phyloP scores from a whole-genome alignment of 2,329 filamentous ascomycete species.

The Bipolaris cookei region DNA sequence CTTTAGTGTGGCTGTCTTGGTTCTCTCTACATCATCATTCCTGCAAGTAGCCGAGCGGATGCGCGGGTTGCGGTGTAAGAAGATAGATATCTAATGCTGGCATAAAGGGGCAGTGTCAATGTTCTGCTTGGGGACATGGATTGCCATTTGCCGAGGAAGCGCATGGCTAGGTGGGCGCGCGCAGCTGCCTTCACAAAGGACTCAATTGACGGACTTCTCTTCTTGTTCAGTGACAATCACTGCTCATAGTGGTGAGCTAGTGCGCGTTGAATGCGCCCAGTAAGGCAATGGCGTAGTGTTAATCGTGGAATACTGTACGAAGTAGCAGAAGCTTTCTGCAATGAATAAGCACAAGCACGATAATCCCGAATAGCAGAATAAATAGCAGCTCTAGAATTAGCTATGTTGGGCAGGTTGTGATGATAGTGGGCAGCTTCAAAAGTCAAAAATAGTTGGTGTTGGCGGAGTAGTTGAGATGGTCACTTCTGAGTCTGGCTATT shows the following conservation, averaged over 20 bases:
- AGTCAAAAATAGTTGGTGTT: not conserved
- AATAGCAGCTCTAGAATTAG: not conserved
- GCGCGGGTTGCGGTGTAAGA: not conserved
- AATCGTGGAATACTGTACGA: not conserved
- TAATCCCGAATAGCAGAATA: not conserved
- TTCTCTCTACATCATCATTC: not conserved
- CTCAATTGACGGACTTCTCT: not conserved
- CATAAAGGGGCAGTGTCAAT: not conserved
- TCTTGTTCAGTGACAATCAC: slow-evolving; percentile 1
- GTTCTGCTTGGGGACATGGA: not conserved
- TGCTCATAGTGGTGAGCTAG: not conserved
- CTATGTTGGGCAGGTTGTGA: not conserved
- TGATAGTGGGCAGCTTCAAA: not conserved
- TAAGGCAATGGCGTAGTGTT: not conserved
- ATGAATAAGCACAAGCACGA: not conserved
- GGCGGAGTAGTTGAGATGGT: not conserved
- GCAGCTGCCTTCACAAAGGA: not conserved
- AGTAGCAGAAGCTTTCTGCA: not conserved
- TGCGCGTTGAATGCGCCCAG: not conserved
- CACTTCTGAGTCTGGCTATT: not conserved
- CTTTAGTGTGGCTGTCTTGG: not conserved
- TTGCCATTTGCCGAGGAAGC: not conserved
- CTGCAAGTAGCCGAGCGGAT: not conserved
- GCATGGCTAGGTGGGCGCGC: not conserved
- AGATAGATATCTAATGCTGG: not conserved